These are phyloP conservation scores for Sophora flavescens DNA, from an alignment of 306 rosid genomes.

Conservation along the genomic window DNA sequence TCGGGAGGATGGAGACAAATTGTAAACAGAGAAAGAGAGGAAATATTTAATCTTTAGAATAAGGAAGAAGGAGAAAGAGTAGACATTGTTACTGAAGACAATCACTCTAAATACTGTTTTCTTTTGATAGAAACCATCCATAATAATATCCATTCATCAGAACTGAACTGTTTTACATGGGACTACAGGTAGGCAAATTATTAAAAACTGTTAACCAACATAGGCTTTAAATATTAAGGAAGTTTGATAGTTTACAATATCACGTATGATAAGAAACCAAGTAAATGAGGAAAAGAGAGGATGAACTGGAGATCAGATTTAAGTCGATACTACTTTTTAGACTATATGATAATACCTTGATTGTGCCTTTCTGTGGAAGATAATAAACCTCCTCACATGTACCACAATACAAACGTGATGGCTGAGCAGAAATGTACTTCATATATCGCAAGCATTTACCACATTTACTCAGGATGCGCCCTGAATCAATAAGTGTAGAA, in stretches of 20 bases:
- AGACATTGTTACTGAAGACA: not conserved
- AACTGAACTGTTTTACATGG: constrained; percentile 21
- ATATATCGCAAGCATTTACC: constrained; percentile 96
- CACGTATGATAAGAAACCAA: constrained; percentile 16
- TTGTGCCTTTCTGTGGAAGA: constrained; percentile 91
- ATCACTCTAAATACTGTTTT: not conserved
- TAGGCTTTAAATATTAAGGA: not conserved
- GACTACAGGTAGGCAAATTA: not conserved
- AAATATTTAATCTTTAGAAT: not conserved
- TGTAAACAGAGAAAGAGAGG: constrained; percentile 21
- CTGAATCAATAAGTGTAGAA: constrained; percentile 85
- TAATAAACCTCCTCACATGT: constrained; percentile 91
- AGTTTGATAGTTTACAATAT: constrained; percentile 4
- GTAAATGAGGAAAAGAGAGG: constrained; percentile 24
- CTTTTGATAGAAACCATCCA: constrained; percentile 3
- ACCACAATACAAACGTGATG: constrained; percentile 83
- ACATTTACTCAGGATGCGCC: constrained; percentile 84
- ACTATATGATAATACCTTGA: constrained; percentile 68
- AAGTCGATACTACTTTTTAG: constrained; percentile 28
- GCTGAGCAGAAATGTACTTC: constrained; percentile 88
- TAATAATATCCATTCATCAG: constrained; percentile 8
- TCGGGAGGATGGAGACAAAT: not conserved
- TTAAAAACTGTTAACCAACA: constrained; percentile 7
- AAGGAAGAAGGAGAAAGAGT: not conserved
- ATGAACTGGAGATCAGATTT: constrained; percentile 27